Base-by-base conservation (phyloP, 768 basidiomycete genomes). In the Neoboletus subvelutipes region DNA sequence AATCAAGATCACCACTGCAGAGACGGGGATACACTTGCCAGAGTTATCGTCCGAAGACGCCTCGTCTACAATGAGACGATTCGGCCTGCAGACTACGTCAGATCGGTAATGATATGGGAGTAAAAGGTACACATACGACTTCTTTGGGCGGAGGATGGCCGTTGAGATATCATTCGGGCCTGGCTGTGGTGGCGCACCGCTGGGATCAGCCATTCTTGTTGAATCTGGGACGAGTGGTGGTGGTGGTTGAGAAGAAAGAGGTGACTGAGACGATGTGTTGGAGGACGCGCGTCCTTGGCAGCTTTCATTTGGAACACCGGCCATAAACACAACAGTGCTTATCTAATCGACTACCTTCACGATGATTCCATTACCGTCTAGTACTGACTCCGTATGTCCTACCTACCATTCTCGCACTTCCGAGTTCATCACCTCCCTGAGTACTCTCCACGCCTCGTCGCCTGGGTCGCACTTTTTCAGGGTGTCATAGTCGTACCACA, bases 51-150 rank as follows among this genome's bases (percentile, higher is more conserved):
- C 97, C 36, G 88, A 80, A 17, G 87, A 81, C 36, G 94, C 86
- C 71, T 99, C 97, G 68, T 98, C 96, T 63, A 98, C 95, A 68
- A 98, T 91, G 61, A 99, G 84, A 71, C 96, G 93, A 80, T 98
- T 97, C 33, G 97, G 96, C 24, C 95, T 98, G 67, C 5, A 60
- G 55, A 18, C 62, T n/a, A 50, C 53, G 62, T 66, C 54, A 64
- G 52, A 60, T 64, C 41, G 31, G 31, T 46, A 50, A 31, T 52
- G 46, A 49, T 52, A 54, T 49, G 54, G 29, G 42, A 60, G 28
- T 45, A 45, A 59, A 53, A 22, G 31, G n/a, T 36, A 45, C 20
- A 82, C 93, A 63, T 73, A 97, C 96, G 93, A 95, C 82, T 97
- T 96, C 90, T 98, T 99, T 62, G 89, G 88, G 60, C 97, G 80